phyloP scores from a whole-genome alignment of 768 basidiomycete species.

The Hemileccinum rubropunctum region DNA sequence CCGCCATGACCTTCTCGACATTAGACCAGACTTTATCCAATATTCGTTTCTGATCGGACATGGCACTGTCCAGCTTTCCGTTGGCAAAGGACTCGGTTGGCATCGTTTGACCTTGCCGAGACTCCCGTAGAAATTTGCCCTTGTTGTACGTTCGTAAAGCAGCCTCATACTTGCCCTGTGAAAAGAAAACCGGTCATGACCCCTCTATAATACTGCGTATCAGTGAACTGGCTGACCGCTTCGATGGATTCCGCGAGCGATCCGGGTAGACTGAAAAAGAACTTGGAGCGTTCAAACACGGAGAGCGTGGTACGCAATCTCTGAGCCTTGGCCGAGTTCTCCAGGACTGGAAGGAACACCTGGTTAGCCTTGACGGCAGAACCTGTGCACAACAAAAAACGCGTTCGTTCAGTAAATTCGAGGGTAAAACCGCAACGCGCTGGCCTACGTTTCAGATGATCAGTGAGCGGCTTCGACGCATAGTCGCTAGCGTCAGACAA shows the following conservation, averaged over 20 bases:
- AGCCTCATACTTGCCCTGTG: conserved; percentile 87
- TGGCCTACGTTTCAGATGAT: conserved; percentile 78
- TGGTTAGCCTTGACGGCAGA: conserved; percentile 93
- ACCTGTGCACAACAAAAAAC: conserved; percentile 41
- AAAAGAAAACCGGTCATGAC: not conserved
- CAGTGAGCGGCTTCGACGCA: conserved; percentile 76
- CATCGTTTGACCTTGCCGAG: conserved; percentile 68
- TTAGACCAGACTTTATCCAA: conserved; percentile 95
- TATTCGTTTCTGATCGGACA: conserved; percentile 86
- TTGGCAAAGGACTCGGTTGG: conserved; percentile 66
- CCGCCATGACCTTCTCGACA: conserved; percentile 91
- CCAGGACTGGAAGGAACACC: conserved; percentile 93
- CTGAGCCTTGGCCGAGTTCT: conserved; percentile 92
- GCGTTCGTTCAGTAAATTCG: conserved; percentile 4
- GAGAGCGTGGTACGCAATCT: conserved; percentile 90
- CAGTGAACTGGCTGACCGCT: conserved; percentile 51
- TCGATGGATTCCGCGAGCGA: conserved; percentile 87
- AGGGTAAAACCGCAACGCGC: not conserved
- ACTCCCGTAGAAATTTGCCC: conserved; percentile 86
- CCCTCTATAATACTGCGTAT: not conserved
- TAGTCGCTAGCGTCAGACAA: conserved; percentile 75
- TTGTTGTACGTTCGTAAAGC: conserved; percentile 97
- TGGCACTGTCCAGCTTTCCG: conserved; percentile 43
- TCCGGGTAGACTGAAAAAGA: conserved; percentile 97
- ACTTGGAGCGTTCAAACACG: conserved; percentile 95